Evolutionary conservation across 2,329 filamentous ascomycete genomes (phyloP), one percentile per base, ranked within the genome.

Genomic region (Fusarium sp.): DNA sequence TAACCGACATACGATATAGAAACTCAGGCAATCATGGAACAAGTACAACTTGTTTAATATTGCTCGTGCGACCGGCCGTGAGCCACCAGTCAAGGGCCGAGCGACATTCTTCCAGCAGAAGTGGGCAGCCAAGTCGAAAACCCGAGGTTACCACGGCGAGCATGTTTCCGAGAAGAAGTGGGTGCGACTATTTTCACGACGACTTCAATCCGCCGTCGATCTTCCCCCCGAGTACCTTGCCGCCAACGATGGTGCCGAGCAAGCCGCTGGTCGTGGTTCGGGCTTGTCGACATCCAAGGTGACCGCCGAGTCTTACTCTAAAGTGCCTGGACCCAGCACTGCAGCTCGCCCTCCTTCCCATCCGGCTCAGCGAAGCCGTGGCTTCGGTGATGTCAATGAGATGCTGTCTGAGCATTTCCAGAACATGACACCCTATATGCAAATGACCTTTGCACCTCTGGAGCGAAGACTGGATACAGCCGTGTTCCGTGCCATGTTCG

Each of bases 11-110:
- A 50, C 54, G 40, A 67, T 49, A 57, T 79, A 98, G 95, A 97
- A 94, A 92, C 81, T 97, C 81, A 92, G 95, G 77, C 93, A 96
- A 85, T 94, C 94, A 85, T 98, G 95, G 96, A 97, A 94, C 86
- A 97, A 97, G 84, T 94, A 94, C 86, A 97, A 97, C 79, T 87
- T 99, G 70, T 99, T 93, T 89, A 98, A 98, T 83, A 83, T 99
- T 72, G 83, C 85, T 53, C 79, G 79, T 43, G 73, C 75, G 22
- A 75, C 74, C 30, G 80, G 79, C 18, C 72, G 72, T 51, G 80
- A 77, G 74, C 67, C 76, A 8, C 70, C 72, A 25, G 75, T 78
- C 32, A 77, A 72, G 22, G 76, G 78, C 18, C 74, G 73, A 53
- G 81, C 83, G 68, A 98, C 95, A 46, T 97, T 96, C 83, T 99